A percentile compares a stretch with the other conserved stretches of the same genome.
Evolutionary conservation across 305 asterid genomes (phyloP).

Genomic region (Solanum hybrid): DNA sequence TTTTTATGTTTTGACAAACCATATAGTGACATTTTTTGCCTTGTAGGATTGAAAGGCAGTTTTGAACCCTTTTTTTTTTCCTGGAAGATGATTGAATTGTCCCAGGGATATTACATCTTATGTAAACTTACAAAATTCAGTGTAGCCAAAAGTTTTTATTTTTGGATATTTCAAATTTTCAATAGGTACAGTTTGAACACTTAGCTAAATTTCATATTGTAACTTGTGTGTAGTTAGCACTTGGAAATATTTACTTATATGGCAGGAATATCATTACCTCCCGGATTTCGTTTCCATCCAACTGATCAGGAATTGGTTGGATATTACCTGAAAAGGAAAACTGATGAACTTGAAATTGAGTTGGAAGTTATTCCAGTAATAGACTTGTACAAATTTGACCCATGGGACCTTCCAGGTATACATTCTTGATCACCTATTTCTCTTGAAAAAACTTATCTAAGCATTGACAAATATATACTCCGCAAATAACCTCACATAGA

Average conservation of each 20-base stretch:
- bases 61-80: conserved; percentile 2
- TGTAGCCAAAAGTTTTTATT: conserved; percentile 34
- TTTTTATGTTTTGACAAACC: background rate
- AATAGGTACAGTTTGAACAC: conserved; percentile 26
- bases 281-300: conserved; percentile 50
- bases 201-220: background rate
- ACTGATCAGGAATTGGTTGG: conserved; percentile 47
- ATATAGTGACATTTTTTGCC: background rate
- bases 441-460: background rate
- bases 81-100: conserved; percentile 30
- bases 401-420: conserved; percentile 53
- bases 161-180: conserved; percentile 47
- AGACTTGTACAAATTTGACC: conserved; percentile 42
- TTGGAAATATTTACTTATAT: background rate
- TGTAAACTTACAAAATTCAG: conserved; percentile 22
- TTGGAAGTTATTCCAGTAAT: conserved; percentile 42
- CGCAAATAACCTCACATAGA: background rate
- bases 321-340: conserved; percentile 40
- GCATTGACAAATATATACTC: background rate
- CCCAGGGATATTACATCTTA: conserved; percentile 15
- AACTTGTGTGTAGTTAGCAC: background rate
- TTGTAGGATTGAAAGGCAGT: background rate
- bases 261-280: conserved; percentile 43
- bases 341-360: conserved; percentile 44
- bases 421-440: background rate